A percentile compares a stretch with the other conserved stretches of the same genome.
Conservation (phyloP, 2,329 filamentous ascomycete species). For the Pseudogymnoascus sp. region DNA sequence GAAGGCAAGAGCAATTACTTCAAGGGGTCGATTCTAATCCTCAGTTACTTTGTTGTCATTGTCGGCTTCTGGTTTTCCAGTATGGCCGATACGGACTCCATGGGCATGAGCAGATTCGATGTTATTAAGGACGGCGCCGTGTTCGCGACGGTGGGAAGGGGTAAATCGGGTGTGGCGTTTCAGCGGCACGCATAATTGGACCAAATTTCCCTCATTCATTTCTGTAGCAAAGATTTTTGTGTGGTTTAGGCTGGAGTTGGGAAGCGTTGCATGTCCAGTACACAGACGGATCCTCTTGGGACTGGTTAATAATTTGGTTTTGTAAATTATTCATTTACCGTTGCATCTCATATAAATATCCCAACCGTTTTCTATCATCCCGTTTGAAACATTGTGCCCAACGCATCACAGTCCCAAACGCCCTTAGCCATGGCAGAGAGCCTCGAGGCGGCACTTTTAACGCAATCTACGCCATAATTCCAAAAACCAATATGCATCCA, state of each 20-base stretch:
- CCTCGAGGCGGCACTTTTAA: slow-evolving; percentile 1
- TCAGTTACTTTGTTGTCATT: slow-evolving; percentile 88
- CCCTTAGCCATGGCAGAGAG: background rate
- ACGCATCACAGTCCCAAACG: background rate
- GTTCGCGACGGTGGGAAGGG: slow-evolving; percentile 27
- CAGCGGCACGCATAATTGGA: slow-evolving; percentile 14
- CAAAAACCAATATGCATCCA: background rate
- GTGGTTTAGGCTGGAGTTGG: background rate
- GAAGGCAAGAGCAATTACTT: slow-evolving; percentile 99
- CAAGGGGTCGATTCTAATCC: slow-evolving; percentile 89
- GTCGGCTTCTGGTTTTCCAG: slow-evolving; percentile 83
- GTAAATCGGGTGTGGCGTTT: slow-evolving; percentile 24
- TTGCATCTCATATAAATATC: background rate
- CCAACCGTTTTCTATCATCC: background rate
- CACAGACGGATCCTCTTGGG: background rate
- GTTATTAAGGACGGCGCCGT: slow-evolving; percentile 25
- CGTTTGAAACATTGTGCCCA: background rate
- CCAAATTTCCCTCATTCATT: background rate
- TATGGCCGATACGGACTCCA: slow-evolving; percentile 29
- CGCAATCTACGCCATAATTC: slow-evolving; percentile 4
- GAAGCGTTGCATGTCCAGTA: background rate
- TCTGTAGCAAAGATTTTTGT: background rate
- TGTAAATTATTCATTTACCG: slow-evolving; percentile 3
- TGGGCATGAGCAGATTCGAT: slow-evolving; percentile 27
- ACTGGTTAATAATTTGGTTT: background rate